Base-by-base conservation (phyloP, 768 basidiomycete genomes). In the Pleurotus citrinopileatus region DNA sequence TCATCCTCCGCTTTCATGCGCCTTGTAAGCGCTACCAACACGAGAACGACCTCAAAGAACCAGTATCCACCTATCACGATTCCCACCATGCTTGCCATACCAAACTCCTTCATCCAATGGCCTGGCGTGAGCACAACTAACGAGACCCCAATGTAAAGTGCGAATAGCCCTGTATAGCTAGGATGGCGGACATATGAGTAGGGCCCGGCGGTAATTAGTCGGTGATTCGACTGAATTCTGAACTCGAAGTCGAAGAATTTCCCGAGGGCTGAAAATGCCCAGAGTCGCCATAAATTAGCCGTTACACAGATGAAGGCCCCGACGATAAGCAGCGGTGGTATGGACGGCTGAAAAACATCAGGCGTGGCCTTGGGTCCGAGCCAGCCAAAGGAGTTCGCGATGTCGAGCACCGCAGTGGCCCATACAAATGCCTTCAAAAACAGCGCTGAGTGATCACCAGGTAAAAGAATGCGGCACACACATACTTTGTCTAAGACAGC, bases 161-260 rank as follows among this genome's bases (percentile, higher is more conserved):
- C 26, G n/a, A 57, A 42, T 8, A 51, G 26, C 8, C 53, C 60
- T 1, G 60, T 57, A 34, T 60, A 60, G 22, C 56, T 55, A 2
- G 59, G 59, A 48, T 60, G 59, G 9, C 59, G 59, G 12, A 57
- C 59, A 32, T 48, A 51, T 15, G 52, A 15, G 29, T 60, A 60
- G 2, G 59, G 59, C 28, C 56, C 56, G 9, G 19, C 34, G 5
- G 53, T 57, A 4, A 60, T 48, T 10, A 60, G 29, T 37, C 20
- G 27, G 19, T 79, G 78, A 12, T 61, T 58, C 3, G 74, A 73
- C 43, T 73, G 71, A 20, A 79, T 63, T 36, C 74, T 75, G 52
- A 79, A 70, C 45, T 79, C 78, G 53, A 78, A 79, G 5, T 77
- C 78, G 59, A 79, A 79, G 43, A 77, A 60, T 9, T 69, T 61